A percentile compares a stretch with the other conserved stretches of the same genome.
phyloP scores from a whole-genome alignment of 306 rosid genomes.

The Dalbergia cultrata region DNA sequence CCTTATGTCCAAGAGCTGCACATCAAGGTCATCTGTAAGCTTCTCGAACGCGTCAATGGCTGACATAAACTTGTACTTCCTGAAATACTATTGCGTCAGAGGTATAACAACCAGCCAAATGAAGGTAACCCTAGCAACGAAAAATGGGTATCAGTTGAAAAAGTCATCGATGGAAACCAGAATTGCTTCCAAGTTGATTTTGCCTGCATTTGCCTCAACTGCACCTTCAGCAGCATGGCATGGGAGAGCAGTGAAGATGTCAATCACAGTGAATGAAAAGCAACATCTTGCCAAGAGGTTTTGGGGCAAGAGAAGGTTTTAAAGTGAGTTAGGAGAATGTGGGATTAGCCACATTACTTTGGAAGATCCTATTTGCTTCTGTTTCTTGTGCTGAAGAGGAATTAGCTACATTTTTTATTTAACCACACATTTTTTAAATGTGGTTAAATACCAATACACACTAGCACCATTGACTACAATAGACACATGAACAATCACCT shows the following conservation, averaged over 20 bases:
- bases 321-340: conserved; percentile 39
- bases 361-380: too few species aligned
- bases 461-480: too few species aligned
- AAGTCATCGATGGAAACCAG: conserved; percentile 75
- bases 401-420: too few species aligned
- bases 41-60: conserved; percentile 81
- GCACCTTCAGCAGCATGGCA: conserved; percentile 65
- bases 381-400: too few species aligned
- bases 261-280: conserved; percentile 50
- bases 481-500: too few species aligned
- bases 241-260: conserved; percentile 62
- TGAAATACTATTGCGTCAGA: conserved; percentile 60
- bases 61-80: conserved; percentile 72
- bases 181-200: conserved; percentile 74
- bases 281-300: conserved; percentile 27
- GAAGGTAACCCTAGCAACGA: conserved; percentile 82
- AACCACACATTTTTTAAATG: too few species aligned
- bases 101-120: conserved; percentile 86
- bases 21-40: conserved; percentile 68
- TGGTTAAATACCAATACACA: too few species aligned
- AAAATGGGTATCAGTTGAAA: conserved; percentile 77
- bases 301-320: conserved; percentile 36
- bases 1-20: conserved; percentile 83
- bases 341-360: not conserved
- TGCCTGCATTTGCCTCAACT: conserved; percentile 56